Evolutionary conservation across 768 basidiomycete species (phyloP).

Genomic region (Suillus fuscotomentosus): DNA sequence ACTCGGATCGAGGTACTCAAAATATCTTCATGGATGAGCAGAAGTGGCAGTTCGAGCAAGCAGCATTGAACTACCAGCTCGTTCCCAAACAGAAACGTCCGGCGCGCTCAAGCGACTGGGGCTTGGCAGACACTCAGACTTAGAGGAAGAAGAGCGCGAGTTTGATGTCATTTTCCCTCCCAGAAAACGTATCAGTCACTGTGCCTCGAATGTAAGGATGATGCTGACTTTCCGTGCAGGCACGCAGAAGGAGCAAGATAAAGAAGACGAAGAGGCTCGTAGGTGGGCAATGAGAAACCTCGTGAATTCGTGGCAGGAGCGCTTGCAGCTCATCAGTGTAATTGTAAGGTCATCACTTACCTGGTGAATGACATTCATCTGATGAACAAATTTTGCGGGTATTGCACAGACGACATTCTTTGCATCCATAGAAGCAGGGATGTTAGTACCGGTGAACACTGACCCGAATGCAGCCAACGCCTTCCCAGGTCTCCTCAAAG

Average conservation of each 20-base stretch:
- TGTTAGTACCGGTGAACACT: constrained; percentile 42
- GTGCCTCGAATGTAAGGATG: background rate
- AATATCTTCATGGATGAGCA: background rate
- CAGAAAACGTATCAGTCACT: constrained; percentile 19
- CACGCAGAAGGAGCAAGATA: constrained; percentile 50
- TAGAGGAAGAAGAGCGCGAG: constrained; percentile 16
- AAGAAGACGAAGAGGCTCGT: constrained; percentile 43
- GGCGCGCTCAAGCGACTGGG: constrained; percentile 23
- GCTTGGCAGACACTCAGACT: constrained; percentile 8
- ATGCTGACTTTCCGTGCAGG: constrained; percentile 21
- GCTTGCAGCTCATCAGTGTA: constrained; percentile 58
- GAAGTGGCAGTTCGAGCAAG: constrained; percentile 1
- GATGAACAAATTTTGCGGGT: background rate
- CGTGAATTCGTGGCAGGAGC: constrained; percentile 61
- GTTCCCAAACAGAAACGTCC: constrained; percentile 16
- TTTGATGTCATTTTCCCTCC: constrained; percentile 3
- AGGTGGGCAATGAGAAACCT: constrained; percentile 48
- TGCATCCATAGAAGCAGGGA: constrained; percentile 53
- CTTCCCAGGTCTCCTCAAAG: constrained; percentile 16
- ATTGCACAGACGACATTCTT: constrained; percentile 58
- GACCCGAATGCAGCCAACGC: constrained; percentile 11
- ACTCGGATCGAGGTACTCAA: background rate
- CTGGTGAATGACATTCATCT: background rate
- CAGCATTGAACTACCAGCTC: background rate
- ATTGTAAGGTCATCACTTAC: constrained; percentile 40